Evolutionary conservation across 1,284 basidiomycete species (phyloP), one percentile per base, ranked within the genome.

Genomic region (Thecaphora thlaspeos): DNA sequence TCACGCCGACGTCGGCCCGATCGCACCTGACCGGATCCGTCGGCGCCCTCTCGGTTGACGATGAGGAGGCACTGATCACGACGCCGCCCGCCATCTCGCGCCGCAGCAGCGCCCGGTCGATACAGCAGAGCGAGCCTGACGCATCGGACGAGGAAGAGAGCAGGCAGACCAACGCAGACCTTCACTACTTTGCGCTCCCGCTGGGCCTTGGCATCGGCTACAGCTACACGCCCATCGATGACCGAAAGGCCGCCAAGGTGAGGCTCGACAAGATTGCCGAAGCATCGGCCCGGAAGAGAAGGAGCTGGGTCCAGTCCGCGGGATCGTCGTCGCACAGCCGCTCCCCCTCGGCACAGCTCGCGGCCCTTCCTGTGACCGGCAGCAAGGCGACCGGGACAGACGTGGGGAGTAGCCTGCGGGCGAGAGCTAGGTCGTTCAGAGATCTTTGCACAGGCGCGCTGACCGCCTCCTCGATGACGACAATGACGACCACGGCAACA

Each of bases 131-230:
- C n/a, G 23, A 39, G 14, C 40, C 43, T 17, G 56, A 60, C 36
- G 14, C 36, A 28, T 59, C 61, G 37, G 49, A 48, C 14, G 52
- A 63, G 15, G 61, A 63, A 12, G 54, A 51, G 10, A 17, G 26
- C 15, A 55, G 51, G 22, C 55, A 52, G 24, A 55, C 53, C 5
- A 46, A 46, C 2, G 42, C 46, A n/a, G 55, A 61, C 36, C 48
- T 65, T 23, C 57, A 61, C 23, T 65, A 65, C 24, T 51, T 57
- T 10, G 52, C 58, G 30, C 47, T 65, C 7, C 62, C 62, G 3
- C 61, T 65, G 22, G 62, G 62, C 8, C 54, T 65, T 18, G 62
- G 62, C 3, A 55, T 65, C n/a, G 62, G 62, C 2, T 65, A 61
- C 58, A 57, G 54, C 42, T 60, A 65, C 22, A 52, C 48, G 38